A percentile compares a stretch with the other conserved stretches of the same genome.
Evolutionary conservation across 176 grass and related monocot species (phyloP).

Genomic region (Eleusine indica): DNA sequence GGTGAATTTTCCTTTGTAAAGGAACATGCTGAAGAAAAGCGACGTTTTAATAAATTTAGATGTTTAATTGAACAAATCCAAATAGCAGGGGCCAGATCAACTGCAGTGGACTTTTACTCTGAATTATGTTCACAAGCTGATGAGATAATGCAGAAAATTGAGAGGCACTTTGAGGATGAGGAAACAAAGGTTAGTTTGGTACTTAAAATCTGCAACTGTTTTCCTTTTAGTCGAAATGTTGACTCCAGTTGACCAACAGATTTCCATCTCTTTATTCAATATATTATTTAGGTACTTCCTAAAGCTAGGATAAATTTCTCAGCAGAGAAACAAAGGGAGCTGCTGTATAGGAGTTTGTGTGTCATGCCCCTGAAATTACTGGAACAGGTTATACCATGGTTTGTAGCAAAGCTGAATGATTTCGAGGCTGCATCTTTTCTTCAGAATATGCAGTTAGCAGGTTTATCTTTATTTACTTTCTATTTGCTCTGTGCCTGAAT

Average conservation of each 20-base stretch:
- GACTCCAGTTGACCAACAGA: constrained; percentile 8
- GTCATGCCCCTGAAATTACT: constrained; percentile 85
- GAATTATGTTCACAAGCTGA: constrained; percentile 89
- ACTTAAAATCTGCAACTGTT: constrained; percentile 3
- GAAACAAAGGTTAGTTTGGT: constrained; percentile 70
- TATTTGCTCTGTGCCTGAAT: constrained; percentile 18
- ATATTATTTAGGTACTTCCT: constrained; percentile 77
- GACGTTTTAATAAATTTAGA: constrained; percentile 70
- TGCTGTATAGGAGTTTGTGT: constrained; percentile 70
- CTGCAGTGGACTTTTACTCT: constrained; percentile 59
- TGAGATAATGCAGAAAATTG: constrained; percentile 86
- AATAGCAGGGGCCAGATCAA: constrained; percentile 57
- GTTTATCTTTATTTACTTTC: constrained; percentile 42
- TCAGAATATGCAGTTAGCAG: constrained; percentile 80
- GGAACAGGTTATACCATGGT: constrained; percentile 83
- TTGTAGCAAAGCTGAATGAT: constrained; percentile 61
- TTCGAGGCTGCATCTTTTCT: constrained; percentile 67
- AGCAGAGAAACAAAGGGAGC: constrained; percentile 65
- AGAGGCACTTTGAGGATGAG: constrained; percentile 77
- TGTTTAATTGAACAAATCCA: constrained; percentile 86
- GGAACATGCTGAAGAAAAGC: constrained; percentile 79
- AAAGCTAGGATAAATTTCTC: constrained; percentile 72
- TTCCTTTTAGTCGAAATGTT: constrained; percentile 2
- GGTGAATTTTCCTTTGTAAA: constrained; percentile 58
- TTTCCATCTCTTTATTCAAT: constrained; percentile 16